Evolutionary conservation across 129 eudicot species (phyloP), one percentile per base, ranked within the genome.

Genomic region (Escallonia rubra): DNA sequence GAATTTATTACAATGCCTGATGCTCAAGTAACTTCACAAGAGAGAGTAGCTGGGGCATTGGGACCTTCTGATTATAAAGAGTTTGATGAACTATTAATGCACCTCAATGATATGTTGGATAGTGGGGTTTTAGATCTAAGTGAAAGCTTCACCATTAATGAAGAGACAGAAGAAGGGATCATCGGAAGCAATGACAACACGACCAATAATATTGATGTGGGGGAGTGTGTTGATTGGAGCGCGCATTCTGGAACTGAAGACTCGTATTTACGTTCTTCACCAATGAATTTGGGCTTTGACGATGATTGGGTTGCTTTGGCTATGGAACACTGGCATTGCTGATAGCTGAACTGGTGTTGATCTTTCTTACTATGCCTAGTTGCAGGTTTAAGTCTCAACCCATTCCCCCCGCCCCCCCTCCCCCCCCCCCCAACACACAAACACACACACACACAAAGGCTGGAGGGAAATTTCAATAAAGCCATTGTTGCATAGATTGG

Each of bases 251-350:
- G 23, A 6, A 54, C 10, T 4, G 59, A 7, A n/a, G 59, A 8
- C 23, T 54, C 34, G n/a, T 54, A 8, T 14, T 16, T 4, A 4
- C 14, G 59, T 54, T 54, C 34, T 54, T 52, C 57, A 8, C 59
- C 63, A 9, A 59, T 59, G 44, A 59, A 39, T 59, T 38, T 23
- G 13, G 38, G 63, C 63, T 59, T 59, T 59, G 63, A 38, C 39
- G n/a, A 1, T 39, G 43, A 59, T 12, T 40, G 63, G 63, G 63
- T 54, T 54, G 59, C 59, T 54, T 54, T 54, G 59, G 59, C 59
- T 34, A 54, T 54, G 59, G 59, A 34, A 54, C 5, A 12, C 7
- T 54, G 59, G 34, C 34, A 23, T 23, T 23, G 34, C 34, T 23
- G 34, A 23, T 23, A 23, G 34, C 34, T 23, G 34, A 23, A 23